Percentiles rank a stretch among this genome's conserved stretches.
Evolutionary conservation across 2,329 filamentous ascomycete species (phyloP).

Genomic region (Neonectria hederae): DNA sequence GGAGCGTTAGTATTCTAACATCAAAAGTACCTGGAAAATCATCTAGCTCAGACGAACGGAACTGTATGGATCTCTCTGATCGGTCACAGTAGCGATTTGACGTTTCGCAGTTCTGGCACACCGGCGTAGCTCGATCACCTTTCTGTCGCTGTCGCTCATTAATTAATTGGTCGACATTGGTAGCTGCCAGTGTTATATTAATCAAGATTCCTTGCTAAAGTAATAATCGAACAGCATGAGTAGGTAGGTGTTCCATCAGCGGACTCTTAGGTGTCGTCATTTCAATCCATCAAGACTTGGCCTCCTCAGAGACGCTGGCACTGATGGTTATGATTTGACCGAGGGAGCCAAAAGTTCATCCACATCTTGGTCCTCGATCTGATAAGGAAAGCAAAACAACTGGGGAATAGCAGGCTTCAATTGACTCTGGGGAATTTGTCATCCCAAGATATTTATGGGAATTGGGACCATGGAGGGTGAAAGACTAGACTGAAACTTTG

Average conservation of each 20-base stretch:
- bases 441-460: background rate
- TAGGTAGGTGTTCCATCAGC: background rate
- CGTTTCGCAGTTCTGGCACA: slow-evolving; percentile 47
- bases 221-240: too few relatives aligned
- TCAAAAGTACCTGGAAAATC: background rate
- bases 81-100: slow-evolving; percentile 49
- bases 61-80: slow-evolving; percentile 32
- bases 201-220: slow-evolving; percentile 32
- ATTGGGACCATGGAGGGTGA: background rate
- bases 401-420: background rate
- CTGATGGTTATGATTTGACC: background rate
- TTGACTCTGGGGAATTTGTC: background rate
- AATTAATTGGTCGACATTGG: background rate
- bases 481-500: background rate
- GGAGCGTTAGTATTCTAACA: background rate
- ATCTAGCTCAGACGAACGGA: slow-evolving; percentile 12
- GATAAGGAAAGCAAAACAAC: background rate
- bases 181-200: too few relatives aligned
- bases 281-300: background rate
- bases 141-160: background rate
- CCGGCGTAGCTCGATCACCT: slow-evolving; percentile 47
- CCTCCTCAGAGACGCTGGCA: background rate
- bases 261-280: too few relatives aligned
- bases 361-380: background rate
- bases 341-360: background rate